A percentile compares a stretch with the other conserved stretches of the same genome.
Conservation (phyloP, 371 early-diverging fungal genomes). For the Mucor velutinosus region DNA sequence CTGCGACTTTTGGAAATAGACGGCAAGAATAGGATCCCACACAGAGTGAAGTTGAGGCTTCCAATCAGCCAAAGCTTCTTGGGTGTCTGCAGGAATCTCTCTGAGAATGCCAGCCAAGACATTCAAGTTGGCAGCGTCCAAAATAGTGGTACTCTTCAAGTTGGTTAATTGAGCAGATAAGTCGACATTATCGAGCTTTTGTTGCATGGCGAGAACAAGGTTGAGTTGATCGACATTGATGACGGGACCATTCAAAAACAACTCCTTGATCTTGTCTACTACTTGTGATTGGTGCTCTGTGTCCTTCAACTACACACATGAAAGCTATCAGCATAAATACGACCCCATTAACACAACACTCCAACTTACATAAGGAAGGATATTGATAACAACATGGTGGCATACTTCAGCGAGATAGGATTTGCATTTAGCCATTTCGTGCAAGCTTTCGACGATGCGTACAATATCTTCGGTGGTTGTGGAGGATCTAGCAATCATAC, state of each 20-base stretch:
- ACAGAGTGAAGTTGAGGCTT: constrained; percentile 80
- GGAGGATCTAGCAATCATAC: constrained; percentile 66
- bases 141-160: constrained; percentile 56
- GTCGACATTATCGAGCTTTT: constrained; percentile 48
- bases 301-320: constrained; percentile 27
- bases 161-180: constrained; percentile 34
- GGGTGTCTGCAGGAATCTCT: constrained; percentile 46
- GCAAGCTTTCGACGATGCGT: constrained; percentile 65
- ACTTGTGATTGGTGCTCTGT: constrained; percentile 36
- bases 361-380: constrained; percentile 57
- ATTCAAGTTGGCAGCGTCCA: constrained; percentile 59
- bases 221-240: constrained; percentile 71
- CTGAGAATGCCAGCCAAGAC: constrained; percentile 62
- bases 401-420: constrained; percentile 78
- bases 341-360: neutral
- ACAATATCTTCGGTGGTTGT: constrained; percentile 71
- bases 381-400: constrained; percentile 69
- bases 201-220: constrained; percentile 61
- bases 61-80: constrained; percentile 62
- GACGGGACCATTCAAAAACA: constrained; percentile 62
- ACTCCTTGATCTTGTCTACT: constrained; percentile 50
- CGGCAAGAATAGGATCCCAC: constrained; percentile 71
- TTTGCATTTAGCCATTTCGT: constrained; percentile 69
- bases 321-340: neutral
- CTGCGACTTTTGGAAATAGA: constrained; percentile 45